phyloP scores from a whole-genome alignment of 257 asterid genomes.

The Henckelia pumila region DNA sequence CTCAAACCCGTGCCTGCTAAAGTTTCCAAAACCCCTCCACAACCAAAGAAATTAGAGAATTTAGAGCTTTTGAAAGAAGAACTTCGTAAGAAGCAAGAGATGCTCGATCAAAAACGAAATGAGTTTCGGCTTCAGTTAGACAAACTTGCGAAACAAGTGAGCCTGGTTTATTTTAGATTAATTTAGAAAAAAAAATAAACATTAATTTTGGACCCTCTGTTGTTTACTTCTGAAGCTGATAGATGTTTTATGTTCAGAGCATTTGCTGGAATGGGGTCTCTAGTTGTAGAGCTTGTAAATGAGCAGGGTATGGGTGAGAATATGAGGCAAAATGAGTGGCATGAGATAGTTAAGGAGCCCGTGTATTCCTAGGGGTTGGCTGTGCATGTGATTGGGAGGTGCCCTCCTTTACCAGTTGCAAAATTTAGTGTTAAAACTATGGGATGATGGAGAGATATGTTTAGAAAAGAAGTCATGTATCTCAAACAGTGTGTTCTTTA shows the following conservation, averaged over 20 bases:
- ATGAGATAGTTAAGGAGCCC: background rate
- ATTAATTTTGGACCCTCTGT: background rate
- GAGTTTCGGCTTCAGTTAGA: constrained; percentile 72
- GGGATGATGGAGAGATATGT: background rate
- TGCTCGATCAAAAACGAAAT: constrained; percentile 89
- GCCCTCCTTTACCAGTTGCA: background rate
- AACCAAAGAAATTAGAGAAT: constrained; percentile 72
- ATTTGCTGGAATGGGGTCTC: background rate
- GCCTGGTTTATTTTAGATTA: constrained; percentile 20
- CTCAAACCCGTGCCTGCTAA: constrained; percentile 38
- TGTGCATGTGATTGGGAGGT: background rate
- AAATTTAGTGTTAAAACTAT: background rate
- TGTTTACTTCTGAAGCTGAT: background rate
- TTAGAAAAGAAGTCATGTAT: background rate
- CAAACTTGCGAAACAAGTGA: constrained; percentile 86
- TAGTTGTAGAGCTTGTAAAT: background rate
- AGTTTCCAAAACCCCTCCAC: constrained; percentile 59
- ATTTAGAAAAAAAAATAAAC: constrained; percentile 6
- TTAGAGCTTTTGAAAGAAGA: constrained; percentile 89
- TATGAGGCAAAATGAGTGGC: background rate
- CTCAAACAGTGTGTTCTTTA: background rate
- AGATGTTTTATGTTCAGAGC: background rate
- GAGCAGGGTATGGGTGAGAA: background rate
- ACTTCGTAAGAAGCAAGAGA: constrained; percentile 93
- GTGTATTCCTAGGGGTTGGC: background rate